Conservation (phyloP, 2,329 filamentous ascomycete genomes). For the Eutypella sp. region DNA sequence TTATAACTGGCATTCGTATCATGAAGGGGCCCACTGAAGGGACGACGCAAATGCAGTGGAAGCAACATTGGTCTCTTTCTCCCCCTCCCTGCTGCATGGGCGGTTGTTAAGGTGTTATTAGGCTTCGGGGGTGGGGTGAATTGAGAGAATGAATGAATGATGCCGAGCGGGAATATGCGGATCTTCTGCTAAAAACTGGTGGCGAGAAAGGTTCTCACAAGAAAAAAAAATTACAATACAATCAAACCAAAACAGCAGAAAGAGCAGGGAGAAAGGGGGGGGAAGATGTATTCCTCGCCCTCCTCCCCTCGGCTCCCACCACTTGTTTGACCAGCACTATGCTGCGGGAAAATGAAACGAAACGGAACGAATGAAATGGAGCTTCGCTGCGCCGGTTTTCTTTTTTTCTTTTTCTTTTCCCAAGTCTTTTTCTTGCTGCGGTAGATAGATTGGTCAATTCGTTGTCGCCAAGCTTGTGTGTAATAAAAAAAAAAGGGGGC, state of each 20-base stretch:
- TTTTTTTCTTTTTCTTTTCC: constrained; percentile 13
- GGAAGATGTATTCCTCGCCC: too few species aligned
- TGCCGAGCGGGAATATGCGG: neutral
- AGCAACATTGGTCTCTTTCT: neutral
- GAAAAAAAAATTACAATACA: neutral
- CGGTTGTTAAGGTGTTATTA: constrained; percentile 6
- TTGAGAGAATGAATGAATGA: constrained; percentile 3
- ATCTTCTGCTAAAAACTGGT: constrained; percentile 3
- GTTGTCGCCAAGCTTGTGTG: constrained; percentile 1
- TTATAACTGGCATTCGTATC: constrained; percentile 12
- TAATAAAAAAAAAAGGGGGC: too few species aligned
- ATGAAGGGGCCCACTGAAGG: constrained; percentile 8
- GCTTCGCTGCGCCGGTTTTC: too few species aligned
- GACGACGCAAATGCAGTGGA: constrained; percentile 1
- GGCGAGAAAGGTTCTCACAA: constrained; percentile 1
- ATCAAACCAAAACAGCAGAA: too few species aligned
- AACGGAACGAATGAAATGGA: too few species aligned
- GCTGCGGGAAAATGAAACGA: too few species aligned
- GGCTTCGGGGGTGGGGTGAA: too few species aligned
- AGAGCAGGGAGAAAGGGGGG: too few species aligned
- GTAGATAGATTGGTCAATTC: constrained; percentile 28
- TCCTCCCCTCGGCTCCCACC: too few species aligned
- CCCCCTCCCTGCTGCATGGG: constrained; percentile 5
- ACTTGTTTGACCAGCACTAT: too few species aligned
- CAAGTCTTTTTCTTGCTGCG: constrained; percentile 15